Percentiles rank a stretch among this genome's conserved stretches.
Conservation (phyloP, 139 green algal genomes). For the Closterium sp. region DNA sequence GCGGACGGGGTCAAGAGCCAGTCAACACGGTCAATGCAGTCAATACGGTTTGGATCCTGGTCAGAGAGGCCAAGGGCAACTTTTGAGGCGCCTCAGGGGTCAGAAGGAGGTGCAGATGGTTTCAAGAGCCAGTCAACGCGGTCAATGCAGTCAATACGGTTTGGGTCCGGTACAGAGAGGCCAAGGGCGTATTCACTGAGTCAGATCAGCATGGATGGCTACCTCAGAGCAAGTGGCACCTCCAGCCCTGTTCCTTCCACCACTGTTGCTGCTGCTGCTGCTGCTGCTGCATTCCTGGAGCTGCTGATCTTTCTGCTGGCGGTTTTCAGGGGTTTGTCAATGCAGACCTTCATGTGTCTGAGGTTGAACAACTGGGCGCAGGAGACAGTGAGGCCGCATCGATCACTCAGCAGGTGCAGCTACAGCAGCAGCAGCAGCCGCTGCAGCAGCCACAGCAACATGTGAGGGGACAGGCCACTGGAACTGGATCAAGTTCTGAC, state of each 20-base stretch:
- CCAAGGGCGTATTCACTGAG: background rate
- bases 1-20: background rate
- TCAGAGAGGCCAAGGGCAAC: too few species aligned
- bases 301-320: background rate
- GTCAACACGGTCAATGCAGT: background rate
- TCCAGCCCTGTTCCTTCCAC: background rate
- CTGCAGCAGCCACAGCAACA: background rate
- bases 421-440: background rate
- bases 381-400: background rate
- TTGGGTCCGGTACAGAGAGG: too few species aligned
- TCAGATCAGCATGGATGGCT: background rate
- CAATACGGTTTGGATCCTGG: background rate
- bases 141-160: too few species aligned
- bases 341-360: background rate
- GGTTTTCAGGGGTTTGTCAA: background rate
- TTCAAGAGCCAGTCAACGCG: too few species aligned
- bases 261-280: background rate
- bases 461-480: background rate
- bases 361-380: background rate
- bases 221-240: background rate
- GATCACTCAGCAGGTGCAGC: background rate
- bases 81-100: too few species aligned
- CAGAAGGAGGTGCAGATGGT: too few species aligned
- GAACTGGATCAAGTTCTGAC: background rate
- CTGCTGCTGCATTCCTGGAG: too few species aligned